These are phyloP conservation scores for Rauvolfia tetraphylla DNA, from an alignment of 257 asterid genomes.

Conservation along the genomic window DNA sequence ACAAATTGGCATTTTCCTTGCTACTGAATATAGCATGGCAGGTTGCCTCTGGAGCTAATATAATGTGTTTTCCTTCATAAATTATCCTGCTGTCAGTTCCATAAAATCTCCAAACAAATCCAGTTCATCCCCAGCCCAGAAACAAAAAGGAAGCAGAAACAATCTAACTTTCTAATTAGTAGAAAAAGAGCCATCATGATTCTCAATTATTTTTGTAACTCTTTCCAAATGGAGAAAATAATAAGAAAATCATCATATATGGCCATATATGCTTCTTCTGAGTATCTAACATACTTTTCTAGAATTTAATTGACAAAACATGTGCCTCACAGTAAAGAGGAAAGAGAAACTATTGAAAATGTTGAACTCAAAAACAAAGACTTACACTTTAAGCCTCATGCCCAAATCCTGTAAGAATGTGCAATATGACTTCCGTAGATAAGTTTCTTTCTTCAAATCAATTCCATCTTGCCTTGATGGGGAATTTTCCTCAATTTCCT, in stretches of 20 bases:
- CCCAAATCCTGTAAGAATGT: slow-evolving; percentile 83
- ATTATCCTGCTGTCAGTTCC: background rate
- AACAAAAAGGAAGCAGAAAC: too few relatives aligned
- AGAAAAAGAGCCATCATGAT: background rate
- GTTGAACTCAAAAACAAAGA: slow-evolving; percentile 10
- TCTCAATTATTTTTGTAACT: background rate
- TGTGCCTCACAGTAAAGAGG: background rate
- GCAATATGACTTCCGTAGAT: slow-evolving; percentile 78
- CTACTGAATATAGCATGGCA: background rate
- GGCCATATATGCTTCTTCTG: background rate
- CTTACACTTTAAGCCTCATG: slow-evolving; percentile 95
- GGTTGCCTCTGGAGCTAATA: background rate
- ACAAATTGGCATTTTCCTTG: background rate
- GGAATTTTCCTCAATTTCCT: slow-evolving; percentile 86
- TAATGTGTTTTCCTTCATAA: background rate
- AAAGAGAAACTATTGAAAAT: background rate
- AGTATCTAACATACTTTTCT: background rate
- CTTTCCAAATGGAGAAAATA: background rate
- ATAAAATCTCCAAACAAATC: background rate
- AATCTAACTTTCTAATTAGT: background rate
- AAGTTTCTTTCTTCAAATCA: slow-evolving; percentile 83
- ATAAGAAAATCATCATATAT: background rate
- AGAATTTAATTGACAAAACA: background rate
- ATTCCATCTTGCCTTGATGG: slow-evolving; percentile 80
- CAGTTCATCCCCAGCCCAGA: background rate